A percentile compares a stretch with the other conserved stretches of the same genome.
Conservation (phyloP, 2,329 filamentous ascomycete genomes). For the Aspergillus sp. region DNA sequence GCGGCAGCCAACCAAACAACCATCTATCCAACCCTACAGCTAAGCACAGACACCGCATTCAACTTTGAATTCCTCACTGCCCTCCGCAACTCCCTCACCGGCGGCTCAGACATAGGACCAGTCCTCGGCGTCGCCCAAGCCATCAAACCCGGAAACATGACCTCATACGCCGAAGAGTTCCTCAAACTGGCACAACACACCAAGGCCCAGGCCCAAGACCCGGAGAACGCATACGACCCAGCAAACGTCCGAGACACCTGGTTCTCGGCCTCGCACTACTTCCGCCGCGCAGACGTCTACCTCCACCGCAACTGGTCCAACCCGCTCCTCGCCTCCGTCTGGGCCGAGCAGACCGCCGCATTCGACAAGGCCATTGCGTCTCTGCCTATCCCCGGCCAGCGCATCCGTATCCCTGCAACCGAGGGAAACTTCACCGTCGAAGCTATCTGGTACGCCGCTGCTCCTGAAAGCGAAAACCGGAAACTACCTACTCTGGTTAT, state of each 20-base stretch:
- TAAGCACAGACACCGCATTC: slow-evolving; percentile 20
- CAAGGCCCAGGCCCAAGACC: slow-evolving; percentile 17
- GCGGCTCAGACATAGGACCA: slow-evolving; percentile 18
- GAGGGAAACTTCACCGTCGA: background rate
- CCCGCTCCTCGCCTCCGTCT: slow-evolving; percentile 38
- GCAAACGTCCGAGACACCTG: background rate
- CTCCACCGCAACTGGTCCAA: slow-evolving; percentile 44
- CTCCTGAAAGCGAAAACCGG: no score
- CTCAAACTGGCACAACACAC: slow-evolving; percentile 5
- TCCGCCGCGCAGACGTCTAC: slow-evolving; percentile 45
- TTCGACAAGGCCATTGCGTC: slow-evolving; percentile 42
- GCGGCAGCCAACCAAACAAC: background rate
- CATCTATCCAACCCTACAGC: background rate
- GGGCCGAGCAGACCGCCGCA: slow-evolving; percentile 29
- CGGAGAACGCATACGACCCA: slow-evolving; percentile 10
- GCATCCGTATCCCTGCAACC: slow-evolving; percentile 28
- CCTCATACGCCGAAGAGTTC: slow-evolving; percentile 13
- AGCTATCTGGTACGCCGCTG: background rate
- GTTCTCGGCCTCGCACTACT: slow-evolving; percentile 34
- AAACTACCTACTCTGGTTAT: slow-evolving; percentile 37
- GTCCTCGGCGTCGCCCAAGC: slow-evolving; percentile 20
- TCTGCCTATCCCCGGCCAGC: slow-evolving; percentile 38
- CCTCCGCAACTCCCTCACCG: slow-evolving; percentile 10
- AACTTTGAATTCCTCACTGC: slow-evolving; percentile 18
- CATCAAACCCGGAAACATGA: slow-evolving; percentile 18